Base-by-base conservation (phyloP, 345 rosid genomes). In the Dipteronia sinensis region DNA sequence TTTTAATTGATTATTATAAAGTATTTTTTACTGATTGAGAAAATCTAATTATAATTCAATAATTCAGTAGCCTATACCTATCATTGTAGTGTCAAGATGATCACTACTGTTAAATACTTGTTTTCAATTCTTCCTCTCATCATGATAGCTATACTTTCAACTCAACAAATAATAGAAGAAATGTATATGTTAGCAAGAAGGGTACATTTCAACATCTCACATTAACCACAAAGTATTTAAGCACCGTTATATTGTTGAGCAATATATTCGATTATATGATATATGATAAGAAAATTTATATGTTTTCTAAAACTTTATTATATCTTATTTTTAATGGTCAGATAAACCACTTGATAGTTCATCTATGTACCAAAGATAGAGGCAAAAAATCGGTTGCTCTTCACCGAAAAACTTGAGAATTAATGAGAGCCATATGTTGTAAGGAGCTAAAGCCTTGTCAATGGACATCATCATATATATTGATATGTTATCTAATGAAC, bases 331-430 rank as follows among this genome's bases (percentile, higher is more conserved):
- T 34, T 5, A 34, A 34, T 34, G 6, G 38, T 34, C 38, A 3
- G 6, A 6, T 34, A 34, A 34, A 34, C 6, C 38, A 34, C 38
- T 34, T 4, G 4, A 0, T 34, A 0, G 38, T 34, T 34, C 6
- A 34, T 1, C 38, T 3, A 34, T 34, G 38, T 34, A 34, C 38
- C 0, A 34, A 34, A 34, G 38, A 34, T 34, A 4, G 4, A 5
- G 62, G 25, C 25, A 7, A 59, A n/a, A 31, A 53, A 72, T 80
- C 69, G 75, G 69, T 81, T 61, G 77, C 77, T 70, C 68, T 71
- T 17, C 69, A 53, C 56, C 69, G 70, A 17, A 29, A 23, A n/a
- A 72, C 16, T 6, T 1, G 9, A 47, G 47, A 64, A 15, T 7
- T 5, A 74, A 40, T 2, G 40, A 72, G 71, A 65, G 67, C 85